Evolutionary conservation across 441 rosid genomes (phyloP), one percentile per base, ranked within the genome.

Genomic region (Monsonia emarginata): DNA sequence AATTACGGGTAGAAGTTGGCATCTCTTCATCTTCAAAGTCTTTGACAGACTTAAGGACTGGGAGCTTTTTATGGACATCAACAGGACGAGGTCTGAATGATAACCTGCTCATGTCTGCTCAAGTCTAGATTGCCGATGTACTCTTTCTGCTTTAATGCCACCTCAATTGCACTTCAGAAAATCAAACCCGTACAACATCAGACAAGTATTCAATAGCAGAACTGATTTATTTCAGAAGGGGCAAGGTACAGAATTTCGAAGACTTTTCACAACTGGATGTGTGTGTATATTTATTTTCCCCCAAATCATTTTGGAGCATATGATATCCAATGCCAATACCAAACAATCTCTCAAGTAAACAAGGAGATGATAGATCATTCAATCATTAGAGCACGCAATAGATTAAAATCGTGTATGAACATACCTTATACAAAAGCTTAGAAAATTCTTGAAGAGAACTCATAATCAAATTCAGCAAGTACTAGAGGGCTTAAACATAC

Each of bases 61-160:
- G 63, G 63, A 58, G 63, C 63, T 26, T 58, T 36, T 58, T 58
- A 25, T 25, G 36, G 19, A 58, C 13, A 36, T 58, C 63, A 27
- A 58, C 30, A 58, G 63, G 63, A 14, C 63, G 63, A 58, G 63
- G 63, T 18, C 63, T 58, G 34, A 58, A 25, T 11, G 63, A 58
- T 19, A 58, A 58, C 63, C 63, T 58, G 14, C 63, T 58, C 63
- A 58, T 58, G n/a, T n/a, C 54, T 46, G 54, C 54, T 4, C 54
- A 46, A 46, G 54, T 46, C 54, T 46, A 40, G 46, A 40, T 40
- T 0, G 46, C 46, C 2, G 46, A 8, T 40, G 46, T 40, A 40
- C 46, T 40, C 1, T 18, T 46, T 16, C 54, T 46, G 54, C 22
- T 46, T 1, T n/a, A 16, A 46, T 18, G 7, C 54, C n/a, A 46